Evolutionary conservation across 805 yeast species (phyloP).

Genomic region (Starmerella floris): DNA sequence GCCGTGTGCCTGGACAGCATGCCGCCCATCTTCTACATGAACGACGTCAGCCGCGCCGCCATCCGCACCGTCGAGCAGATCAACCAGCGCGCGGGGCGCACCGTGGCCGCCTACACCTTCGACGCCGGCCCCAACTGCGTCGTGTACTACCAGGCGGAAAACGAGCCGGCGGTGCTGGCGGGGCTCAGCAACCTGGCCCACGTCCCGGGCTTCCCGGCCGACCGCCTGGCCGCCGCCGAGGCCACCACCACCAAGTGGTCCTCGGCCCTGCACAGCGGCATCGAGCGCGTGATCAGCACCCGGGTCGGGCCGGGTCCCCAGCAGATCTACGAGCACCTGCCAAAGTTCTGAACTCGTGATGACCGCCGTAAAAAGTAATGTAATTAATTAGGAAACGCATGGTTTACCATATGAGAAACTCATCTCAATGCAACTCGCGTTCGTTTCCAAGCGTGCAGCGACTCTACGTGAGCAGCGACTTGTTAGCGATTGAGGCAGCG

Average conservation of each 20-base stretch:
- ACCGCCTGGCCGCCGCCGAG: conserved; percentile 11
- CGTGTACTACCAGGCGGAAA: conserved; percentile 65
- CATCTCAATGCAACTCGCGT: too few species aligned
- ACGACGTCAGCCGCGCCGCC: conserved; percentile 75
- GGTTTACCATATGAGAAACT: conserved; percentile 1
- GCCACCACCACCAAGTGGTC: conserved; percentile 29
- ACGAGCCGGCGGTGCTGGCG: conserved; percentile 63
- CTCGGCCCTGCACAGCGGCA: conserved; percentile 49
- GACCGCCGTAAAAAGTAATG: neutral
- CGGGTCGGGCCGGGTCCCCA: conserved; percentile 81
- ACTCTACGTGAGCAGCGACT: too few species aligned
- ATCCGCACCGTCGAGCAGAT: conserved; percentile 66
- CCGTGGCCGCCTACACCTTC: conserved; percentile 88
- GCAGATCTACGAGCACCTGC: conserved; percentile 30
- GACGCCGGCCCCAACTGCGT: conserved; percentile 99
- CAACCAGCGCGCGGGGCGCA: conserved; percentile 48
- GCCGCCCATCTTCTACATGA: conserved; percentile 92
- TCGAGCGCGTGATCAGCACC: conserved; percentile 72
- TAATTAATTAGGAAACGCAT: too few species aligned
- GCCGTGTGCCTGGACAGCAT: conserved; percentile 91
- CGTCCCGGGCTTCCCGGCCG: conserved; percentile 41
- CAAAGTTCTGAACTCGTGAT: conserved; percentile 1
- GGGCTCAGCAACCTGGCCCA: conserved; percentile 47
- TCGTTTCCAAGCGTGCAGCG: too few species aligned
- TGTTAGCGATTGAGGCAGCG: too few species aligned